These are phyloP conservation scores for Neurospora tetrasperma DNA, from an alignment of 495 filamentous ascomycete species.

Conservation along the genomic window DNA sequence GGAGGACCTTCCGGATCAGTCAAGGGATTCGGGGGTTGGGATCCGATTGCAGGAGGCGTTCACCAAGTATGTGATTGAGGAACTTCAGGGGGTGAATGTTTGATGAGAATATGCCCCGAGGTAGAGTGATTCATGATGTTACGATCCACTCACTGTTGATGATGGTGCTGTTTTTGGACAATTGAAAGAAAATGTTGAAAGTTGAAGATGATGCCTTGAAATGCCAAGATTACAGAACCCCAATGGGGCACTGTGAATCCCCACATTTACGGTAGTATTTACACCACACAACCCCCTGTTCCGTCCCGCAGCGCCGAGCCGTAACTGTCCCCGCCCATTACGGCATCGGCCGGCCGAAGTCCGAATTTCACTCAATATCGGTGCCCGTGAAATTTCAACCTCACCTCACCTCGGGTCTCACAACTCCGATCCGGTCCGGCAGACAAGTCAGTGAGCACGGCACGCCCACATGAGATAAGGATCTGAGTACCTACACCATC, in stretches of 20 bases:
- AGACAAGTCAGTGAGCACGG: too few relatives aligned
- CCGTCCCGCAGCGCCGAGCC: not conserved
- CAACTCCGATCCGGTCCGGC: too few relatives aligned
- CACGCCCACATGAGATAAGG: too few relatives aligned
- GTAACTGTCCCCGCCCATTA: not conserved
- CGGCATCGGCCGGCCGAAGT: not conserved
- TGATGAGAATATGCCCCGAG: not conserved
- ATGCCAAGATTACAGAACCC: not conserved
- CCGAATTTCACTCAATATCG: not conserved
- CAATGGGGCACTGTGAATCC: not conserved
- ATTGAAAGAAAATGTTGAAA: not conserved
- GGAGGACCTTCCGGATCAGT: conserved; percentile 14
- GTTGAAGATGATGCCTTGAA: not conserved
- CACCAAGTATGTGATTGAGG: conserved; percentile 20
- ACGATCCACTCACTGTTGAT: not conserved
- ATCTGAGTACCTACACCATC: too few relatives aligned
- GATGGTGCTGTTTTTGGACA: not conserved
- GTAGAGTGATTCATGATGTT: not conserved
- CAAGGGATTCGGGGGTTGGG: conserved; percentile 14
- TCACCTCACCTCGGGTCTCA: not conserved
- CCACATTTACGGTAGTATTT: not conserved
- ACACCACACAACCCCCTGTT: not conserved
- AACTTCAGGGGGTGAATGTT: conserved; percentile 9
- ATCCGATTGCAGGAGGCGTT: conserved; percentile 21
- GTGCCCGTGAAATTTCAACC: not conserved